phyloP scores from a whole-genome alignment of 352 stramenopile species.

The Peronospora destructor region DNA sequence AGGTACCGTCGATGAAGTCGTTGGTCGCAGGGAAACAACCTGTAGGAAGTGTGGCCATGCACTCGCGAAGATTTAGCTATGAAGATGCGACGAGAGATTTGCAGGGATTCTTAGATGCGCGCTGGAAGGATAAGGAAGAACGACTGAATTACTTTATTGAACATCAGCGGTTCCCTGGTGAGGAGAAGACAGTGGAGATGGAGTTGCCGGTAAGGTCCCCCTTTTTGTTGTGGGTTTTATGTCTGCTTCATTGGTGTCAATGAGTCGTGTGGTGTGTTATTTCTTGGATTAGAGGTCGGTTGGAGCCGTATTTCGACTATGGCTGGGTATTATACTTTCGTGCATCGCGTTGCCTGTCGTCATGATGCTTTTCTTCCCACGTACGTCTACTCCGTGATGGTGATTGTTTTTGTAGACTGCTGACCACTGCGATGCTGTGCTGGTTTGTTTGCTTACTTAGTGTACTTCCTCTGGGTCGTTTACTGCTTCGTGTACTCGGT shows the following conservation, averaged over 20 bases:
- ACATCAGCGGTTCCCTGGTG: constrained; percentile 46
- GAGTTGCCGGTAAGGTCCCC: constrained; percentile 35
- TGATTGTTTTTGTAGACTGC: not conserved
- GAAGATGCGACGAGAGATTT: constrained; percentile 47
- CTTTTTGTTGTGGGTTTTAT: not conserved
- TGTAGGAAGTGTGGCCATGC: constrained; percentile 37
- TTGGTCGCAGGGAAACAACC: constrained; percentile 55
- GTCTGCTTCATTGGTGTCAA: not conserved
- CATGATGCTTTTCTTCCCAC: constrained; percentile 73
- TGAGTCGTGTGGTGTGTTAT: constrained; percentile 1
- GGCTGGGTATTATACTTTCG: constrained; percentile 56
- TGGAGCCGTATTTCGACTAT: constrained; percentile 60
- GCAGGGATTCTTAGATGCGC: constrained; percentile 55
- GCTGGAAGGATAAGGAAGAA: constrained; percentile 74
- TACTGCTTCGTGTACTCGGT: constrained; percentile 82
- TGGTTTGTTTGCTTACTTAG: constrained; percentile 20
- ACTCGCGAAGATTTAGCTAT: constrained; percentile 57
- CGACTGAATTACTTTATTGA: constrained; percentile 69
- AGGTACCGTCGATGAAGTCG: constrained; percentile 79
- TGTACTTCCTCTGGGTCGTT: constrained; percentile 74
- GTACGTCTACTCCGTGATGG: constrained; percentile 27
- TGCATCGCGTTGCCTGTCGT: constrained; percentile 65
- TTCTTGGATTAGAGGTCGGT: constrained; percentile 43
- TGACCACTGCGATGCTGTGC: constrained; percentile 5
- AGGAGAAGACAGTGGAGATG: constrained; percentile 28